Percentiles rank a stretch among this genome's conserved stretches.
phyloP scores from a whole-genome alignment of 169 alveolate species.

The Cryptosporidium ubiquitum region DNA sequence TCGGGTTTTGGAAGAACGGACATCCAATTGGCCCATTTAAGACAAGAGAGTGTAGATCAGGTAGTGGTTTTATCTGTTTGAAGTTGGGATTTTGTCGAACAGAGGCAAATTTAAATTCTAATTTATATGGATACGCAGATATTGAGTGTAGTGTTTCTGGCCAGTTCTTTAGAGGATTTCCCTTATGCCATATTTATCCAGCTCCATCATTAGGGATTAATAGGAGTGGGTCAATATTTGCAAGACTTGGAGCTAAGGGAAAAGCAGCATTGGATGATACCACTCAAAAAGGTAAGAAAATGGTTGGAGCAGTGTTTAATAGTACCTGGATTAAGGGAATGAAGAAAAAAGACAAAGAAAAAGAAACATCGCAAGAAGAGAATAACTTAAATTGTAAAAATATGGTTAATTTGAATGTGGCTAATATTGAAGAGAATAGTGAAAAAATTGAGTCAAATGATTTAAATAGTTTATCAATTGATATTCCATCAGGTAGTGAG shows the following conservation, averaged over 20 bases:
- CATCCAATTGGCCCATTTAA: constrained; percentile 89
- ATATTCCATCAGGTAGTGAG: background rate
- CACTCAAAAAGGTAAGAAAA: constrained; percentile 58
- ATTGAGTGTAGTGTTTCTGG: constrained; percentile 89
- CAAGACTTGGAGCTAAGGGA: constrained; percentile 69
- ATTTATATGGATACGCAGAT: constrained; percentile 83
- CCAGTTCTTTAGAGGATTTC: constrained; percentile 85
- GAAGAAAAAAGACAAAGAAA: constrained; percentile 37
- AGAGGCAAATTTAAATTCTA: background rate
- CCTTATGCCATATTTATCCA: constrained; percentile 83
- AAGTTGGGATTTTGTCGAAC: constrained; percentile 73
- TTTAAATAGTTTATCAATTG: background rate
- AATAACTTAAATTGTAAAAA: constrained; percentile 35
- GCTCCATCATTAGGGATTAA: constrained; percentile 32
- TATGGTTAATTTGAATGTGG: background rate
- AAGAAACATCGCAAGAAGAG: constrained; percentile 33
- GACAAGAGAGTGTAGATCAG: constrained; percentile 86
- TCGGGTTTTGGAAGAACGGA: constrained; percentile 90
- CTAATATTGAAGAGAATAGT: background rate
- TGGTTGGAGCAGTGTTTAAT: constrained; percentile 25
- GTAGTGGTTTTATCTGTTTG: constrained; percentile 86
- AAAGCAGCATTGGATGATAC: constrained; percentile 72
- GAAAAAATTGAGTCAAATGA: background rate
- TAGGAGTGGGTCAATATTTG: constrained; percentile 59
- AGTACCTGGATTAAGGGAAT: constrained; percentile 46